Conservation (phyloP, 768 basidiomycete species). For the Phylloporus rhodoxanthus region DNA sequence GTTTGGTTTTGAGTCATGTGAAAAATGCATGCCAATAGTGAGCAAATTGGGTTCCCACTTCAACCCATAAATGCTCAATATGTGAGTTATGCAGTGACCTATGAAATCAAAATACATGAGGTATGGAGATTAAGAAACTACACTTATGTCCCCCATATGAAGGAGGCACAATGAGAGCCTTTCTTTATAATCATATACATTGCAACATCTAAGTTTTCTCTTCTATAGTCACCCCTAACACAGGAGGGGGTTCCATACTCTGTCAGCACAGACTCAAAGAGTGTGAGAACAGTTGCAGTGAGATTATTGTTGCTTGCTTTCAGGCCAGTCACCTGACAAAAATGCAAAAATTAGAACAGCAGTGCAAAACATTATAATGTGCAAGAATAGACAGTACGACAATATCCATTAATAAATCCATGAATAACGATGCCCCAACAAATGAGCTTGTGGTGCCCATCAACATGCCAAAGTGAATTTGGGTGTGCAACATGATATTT, state of each 20-base stretch:
- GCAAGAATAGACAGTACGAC: too few relatives aligned
- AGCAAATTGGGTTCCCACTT: constrained; percentile 37
- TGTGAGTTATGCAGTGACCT: constrained; percentile 40
- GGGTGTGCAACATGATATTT: not conserved
- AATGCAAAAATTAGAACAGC: too few relatives aligned
- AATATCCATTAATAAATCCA: constrained; percentile 24
- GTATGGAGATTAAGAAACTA: too few relatives aligned
- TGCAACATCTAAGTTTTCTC: constrained; percentile 28
- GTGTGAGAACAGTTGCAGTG: not conserved
- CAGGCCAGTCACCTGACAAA: too few relatives aligned
- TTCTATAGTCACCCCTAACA: constrained; percentile 26
- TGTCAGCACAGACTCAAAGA: not conserved
- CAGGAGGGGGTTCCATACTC: constrained; percentile 20
- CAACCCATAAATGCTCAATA: constrained; percentile 43
- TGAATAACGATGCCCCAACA: constrained; percentile 20
- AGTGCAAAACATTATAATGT: too few relatives aligned
- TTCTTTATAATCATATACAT: constrained; percentile 19
- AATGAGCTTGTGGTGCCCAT: constrained; percentile 25
- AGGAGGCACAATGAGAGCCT: constrained; percentile 23
- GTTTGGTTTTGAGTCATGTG: constrained; percentile 26
- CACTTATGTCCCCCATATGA: too few relatives aligned
- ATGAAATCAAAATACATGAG: too few relatives aligned
- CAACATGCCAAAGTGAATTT: constrained; percentile 18
- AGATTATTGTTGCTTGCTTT: not conserved
- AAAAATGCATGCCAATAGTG: constrained; percentile 42